These are phyloP conservation scores for Chrysanthemum lavandulifolium DNA, from an alignment of 129 eudicot species.

Conservation along the genomic window DNA sequence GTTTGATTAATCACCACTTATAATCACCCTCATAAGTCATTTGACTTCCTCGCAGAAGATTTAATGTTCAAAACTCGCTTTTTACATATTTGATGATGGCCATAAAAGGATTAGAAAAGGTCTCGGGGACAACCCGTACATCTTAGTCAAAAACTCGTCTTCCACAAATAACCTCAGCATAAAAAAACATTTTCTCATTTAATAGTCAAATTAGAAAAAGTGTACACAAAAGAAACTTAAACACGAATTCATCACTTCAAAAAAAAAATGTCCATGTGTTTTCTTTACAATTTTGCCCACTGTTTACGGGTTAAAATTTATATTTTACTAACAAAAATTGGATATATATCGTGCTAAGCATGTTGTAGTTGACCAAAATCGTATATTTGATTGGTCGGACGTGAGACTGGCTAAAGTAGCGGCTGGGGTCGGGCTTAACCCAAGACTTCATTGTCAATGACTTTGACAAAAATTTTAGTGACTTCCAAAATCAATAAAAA, in stretches of 20 bases:
- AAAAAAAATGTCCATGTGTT: not conserved
- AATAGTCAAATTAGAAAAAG: not conserved
- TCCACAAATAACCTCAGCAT: not conserved
- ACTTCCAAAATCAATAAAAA: not conserved
- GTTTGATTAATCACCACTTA: too few relatives aligned
- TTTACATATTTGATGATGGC: too few relatives aligned
- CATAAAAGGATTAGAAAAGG: too few relatives aligned
- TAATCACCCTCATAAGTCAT: too few relatives aligned
- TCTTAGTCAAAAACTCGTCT: too few relatives aligned
- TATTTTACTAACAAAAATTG: not conserved
- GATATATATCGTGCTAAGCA: constrained; percentile 13
- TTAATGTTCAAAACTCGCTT: too few relatives aligned
- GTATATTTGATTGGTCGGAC: constrained; percentile 14
- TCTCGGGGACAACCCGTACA: too few relatives aligned
- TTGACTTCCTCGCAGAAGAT: too few relatives aligned
- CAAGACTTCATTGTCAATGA: constrained; percentile 9
- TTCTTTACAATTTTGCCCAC: constrained; percentile 11
- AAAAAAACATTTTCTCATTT: not conserved
- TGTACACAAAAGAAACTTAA: not conserved
- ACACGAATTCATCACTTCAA: not conserved
- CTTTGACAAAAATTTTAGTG: not conserved
- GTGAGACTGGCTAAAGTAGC: not conserved
- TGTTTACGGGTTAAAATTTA: not conserved
- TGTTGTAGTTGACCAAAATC: constrained; percentile 11
- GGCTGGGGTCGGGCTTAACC: not conserved